phyloP scores from a whole-genome alignment of 1,284 basidiomycete species.

The Pseudomicrostroma phylloplanum region DNA sequence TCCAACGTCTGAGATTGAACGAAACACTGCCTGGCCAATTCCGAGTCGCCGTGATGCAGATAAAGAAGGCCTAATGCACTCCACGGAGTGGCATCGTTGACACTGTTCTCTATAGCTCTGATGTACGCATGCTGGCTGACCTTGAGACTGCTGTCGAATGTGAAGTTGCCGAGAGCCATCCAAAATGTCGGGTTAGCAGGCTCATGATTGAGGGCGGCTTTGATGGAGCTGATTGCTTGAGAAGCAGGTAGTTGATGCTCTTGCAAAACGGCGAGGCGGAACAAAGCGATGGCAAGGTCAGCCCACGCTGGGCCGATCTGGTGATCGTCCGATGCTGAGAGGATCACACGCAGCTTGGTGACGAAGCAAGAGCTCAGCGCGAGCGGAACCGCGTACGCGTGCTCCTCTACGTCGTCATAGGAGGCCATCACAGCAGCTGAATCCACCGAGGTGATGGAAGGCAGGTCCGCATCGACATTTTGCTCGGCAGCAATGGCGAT shows the following conservation, averaged over 20 bases:
- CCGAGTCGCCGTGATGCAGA: slow-evolving; percentile 70
- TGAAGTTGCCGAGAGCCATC: slow-evolving; percentile 70
- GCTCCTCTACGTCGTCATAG: too few relatives aligned
- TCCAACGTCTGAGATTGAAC: slow-evolving; percentile 82
- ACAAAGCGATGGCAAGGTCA: slow-evolving; percentile 40
- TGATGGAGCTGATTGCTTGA: slow-evolving; percentile 63
- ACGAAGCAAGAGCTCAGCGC: slow-evolving; percentile 26
- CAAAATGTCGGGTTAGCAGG: slow-evolving; percentile 72
- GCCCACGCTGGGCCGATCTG: slow-evolving; percentile 41
- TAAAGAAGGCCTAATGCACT: slow-evolving; percentile 84
- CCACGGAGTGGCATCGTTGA: slow-evolving; percentile 63
- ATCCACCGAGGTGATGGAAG: slow-evolving; percentile 27
- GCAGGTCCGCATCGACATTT: slow-evolving; percentile 30
- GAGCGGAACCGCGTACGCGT: neutral
- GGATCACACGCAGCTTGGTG: slow-evolving; percentile 40
- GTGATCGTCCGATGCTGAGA: slow-evolving; percentile 31
- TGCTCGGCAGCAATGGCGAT: slow-evolving; percentile 12
- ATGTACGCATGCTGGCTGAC: slow-evolving; percentile 87
- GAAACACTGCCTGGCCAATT: slow-evolving; percentile 80
- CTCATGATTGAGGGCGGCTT: slow-evolving; percentile 69
- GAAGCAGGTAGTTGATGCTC: slow-evolving; percentile 1
- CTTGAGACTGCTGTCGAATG: slow-evolving; percentile 65
- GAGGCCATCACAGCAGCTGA: slow-evolving; percentile 6
- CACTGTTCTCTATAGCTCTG: slow-evolving; percentile 75
- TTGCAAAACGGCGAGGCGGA: slow-evolving; percentile 16